Base-by-base conservation (phyloP, 768 basidiomycete genomes). In the Tylopilus felleus region DNA sequence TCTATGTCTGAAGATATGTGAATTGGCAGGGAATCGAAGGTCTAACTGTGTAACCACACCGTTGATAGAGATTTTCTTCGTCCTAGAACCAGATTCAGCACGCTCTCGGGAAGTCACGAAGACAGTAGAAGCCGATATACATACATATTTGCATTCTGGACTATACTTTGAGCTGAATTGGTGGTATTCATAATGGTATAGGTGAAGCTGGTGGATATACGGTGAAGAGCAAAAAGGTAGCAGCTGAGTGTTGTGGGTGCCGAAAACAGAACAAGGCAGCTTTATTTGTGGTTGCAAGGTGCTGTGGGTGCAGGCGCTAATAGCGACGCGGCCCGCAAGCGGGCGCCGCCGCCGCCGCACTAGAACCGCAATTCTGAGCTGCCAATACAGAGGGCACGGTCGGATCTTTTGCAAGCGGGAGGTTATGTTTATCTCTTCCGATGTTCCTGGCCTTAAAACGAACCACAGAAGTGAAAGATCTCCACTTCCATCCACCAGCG, bases 261-360 rank as follows among this genome's bases (percentile, higher is more conserved):
- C 16, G 8, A 33, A 44, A 53, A 63, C 39, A 12, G n/a, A 33
- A 48, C 48, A 48, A 47, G 19, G 7, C 40, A 29, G 5, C 16
- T 6, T 50, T 64, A 27, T 62, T 62, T 62, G 53, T 29, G 47
- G 22, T 52, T 63, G 61, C 61, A 39, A 33, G 46, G 19, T 19
- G 2, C 8, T 60, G 61, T 62, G 60, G 58, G 60, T 13, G 62
- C 58, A 16, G 53, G 58, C 61, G 53, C 58, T 16, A 21, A 10
- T 39, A 39, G 35, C 33, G 29, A 29, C 8, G 29, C 14, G 33
- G 13, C 8, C 33, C 14, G 33, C 33, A 8, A 29, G 29, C n/a
- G n/a, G n/a, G n/a, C n/a, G n/a, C n/a, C n/a, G n/a, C n/a, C n/a
- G n/a, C 36, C 16, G 25, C 57, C 61, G 38, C 31, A 50, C 52